Base-by-base conservation (phyloP, 768 basidiomycete species). In the Boletus edulis region DNA sequence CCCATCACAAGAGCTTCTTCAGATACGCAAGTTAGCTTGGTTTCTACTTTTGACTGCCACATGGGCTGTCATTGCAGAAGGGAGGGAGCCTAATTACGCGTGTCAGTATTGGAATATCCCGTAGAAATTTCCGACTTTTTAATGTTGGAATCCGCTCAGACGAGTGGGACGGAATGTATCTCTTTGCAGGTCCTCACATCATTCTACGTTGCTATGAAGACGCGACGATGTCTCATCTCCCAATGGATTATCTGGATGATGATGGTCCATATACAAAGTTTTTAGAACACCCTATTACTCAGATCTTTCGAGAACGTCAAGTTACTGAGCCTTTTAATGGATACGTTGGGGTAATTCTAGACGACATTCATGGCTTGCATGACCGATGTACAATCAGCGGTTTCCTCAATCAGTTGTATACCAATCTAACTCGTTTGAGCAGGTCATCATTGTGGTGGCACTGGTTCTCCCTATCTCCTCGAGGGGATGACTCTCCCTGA, bases 141-240 rank as follows among this genome's bases (percentile, higher is more conserved):
- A 6, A 38, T 34, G 38, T 39, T n/a, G 14, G 6, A 6, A 6
- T 31, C 4, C 13, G 5, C 14, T 2, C n/a, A 56, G 54, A 46
- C 11, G 48, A 56, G 20, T 38, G 34, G 39, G 4, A 46, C 0
- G 57, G 54, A 5, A 22, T 51, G 31, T 57, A 7, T 27, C 49
- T 57, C 13, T 57, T 57, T 48, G 55, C 57, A 17, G 55, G 54
- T 14, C 57, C 57, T 17, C 54, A 48, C 18, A 8, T 39, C 18
- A 15, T 58, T 32, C 46, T 58, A 39, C 49, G 49, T 15, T 58
- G 57, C 22, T 32, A 46, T 22, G 49, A 57, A 44, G 55, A 58
- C 3, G 46, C 10, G 15, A 57, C 44, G 4, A 5, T n/a, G 0
- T 2, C 11, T 4, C 31, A 49, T 37, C 34, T 58, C 13, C 55